Evolutionary conservation across 1,139 yeast genomes (phyloP).

Genomic region (Wickerhamomyces sp.): DNA sequence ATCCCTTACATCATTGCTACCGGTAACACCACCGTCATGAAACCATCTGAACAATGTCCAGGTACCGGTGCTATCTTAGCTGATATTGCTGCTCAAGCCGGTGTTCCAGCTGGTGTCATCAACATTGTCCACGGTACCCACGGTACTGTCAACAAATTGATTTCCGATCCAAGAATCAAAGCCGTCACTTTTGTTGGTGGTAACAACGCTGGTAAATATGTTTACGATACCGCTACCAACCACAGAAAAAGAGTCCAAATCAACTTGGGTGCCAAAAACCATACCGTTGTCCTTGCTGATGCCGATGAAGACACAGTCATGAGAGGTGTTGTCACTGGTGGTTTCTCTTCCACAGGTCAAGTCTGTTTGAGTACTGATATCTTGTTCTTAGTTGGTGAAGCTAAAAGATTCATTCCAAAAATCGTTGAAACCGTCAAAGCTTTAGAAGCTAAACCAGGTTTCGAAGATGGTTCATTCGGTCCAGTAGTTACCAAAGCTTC

Average conservation of each 20-base stretch:
- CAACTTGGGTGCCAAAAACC: slow-evolving; percentile 29
- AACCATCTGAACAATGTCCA: slow-evolving; percentile 77
- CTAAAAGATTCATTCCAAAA: slow-evolving; percentile 24
- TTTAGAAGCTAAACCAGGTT: slow-evolving; percentile 24
- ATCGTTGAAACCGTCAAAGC: slow-evolving; percentile 21
- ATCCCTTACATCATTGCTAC: slow-evolving; percentile 71
- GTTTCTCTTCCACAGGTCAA: slow-evolving; percentile 27
- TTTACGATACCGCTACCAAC: slow-evolving; percentile 24
- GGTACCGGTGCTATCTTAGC: slow-evolving; percentile 78
- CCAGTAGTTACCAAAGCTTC: slow-evolving; percentile 26
- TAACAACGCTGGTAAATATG: slow-evolving; percentile 29
- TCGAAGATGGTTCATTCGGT: slow-evolving; percentile 26
- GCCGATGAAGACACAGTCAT: slow-evolving; percentile 24
- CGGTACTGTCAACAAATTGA: slow-evolving; percentile 66
- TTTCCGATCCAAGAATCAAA: slow-evolving; percentile 73
- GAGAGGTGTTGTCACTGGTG: slow-evolving; percentile 26
- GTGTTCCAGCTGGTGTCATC: slow-evolving; percentile 73
- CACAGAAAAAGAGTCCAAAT: slow-evolving; percentile 26
- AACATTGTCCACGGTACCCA: slow-evolving; percentile 76
- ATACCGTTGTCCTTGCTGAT: slow-evolving; percentile 27
- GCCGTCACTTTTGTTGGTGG: slow-evolving; percentile 52
- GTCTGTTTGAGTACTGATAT: slow-evolving; percentile 26
- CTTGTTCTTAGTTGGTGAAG: slow-evolving; percentile 26
- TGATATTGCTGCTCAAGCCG: slow-evolving; percentile 70
- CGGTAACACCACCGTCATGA: slow-evolving; percentile 71